Percentiles rank a stretch among this genome's conserved stretches.
phyloP scores from a whole-genome alignment of 2,329 filamentous ascomycete genomes.

The Colletotrichum tropicicola region DNA sequence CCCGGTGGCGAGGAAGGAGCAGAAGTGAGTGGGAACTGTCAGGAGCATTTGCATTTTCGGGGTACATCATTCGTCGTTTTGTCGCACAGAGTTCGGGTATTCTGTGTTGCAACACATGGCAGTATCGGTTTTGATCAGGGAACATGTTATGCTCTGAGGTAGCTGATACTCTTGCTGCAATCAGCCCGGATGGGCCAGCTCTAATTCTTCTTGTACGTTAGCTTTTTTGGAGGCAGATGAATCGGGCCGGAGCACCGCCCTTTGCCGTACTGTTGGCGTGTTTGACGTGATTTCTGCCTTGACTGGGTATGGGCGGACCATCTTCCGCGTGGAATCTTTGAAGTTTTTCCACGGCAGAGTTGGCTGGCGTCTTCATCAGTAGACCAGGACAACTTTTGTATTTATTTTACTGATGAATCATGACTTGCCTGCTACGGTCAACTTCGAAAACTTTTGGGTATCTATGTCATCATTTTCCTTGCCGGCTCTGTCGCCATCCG shows the following conservation, averaged over 20 bases:
- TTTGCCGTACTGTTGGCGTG: constrained; percentile 17
- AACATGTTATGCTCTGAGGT: constrained; percentile 48
- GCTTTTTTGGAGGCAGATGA: constrained; percentile 38
- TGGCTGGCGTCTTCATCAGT: no score
- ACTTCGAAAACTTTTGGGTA: constrained; percentile 29
- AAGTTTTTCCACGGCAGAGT: no score
- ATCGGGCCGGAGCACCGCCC: constrained; percentile 12
- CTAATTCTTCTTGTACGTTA: constrained; percentile 50
- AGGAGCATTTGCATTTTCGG: constrained; percentile 30
- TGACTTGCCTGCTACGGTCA: constrained; percentile 20
- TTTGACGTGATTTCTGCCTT: background rate
- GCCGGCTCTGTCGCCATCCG: constrained; percentile 30
- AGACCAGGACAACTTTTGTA: background rate
- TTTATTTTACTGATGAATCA: background rate
- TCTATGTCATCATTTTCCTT: constrained; percentile 36
- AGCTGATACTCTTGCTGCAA: constrained; percentile 43
- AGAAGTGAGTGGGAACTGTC: constrained; percentile 18
- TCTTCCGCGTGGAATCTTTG: no score
- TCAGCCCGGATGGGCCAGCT: constrained; percentile 41
- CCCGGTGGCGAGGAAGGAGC: constrained; percentile 54
- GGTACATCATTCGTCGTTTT: constrained; percentile 27
- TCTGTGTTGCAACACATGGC: constrained; percentile 26
- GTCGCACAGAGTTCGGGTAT: constrained; percentile 10
- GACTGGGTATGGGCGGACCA: no score
- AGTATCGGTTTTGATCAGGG: constrained; percentile 36